Evolutionary conservation across 176 grass and related monocot species (phyloP), one percentile per base, ranked within the genome.

Genomic region (Hordeum marinum): DNA sequence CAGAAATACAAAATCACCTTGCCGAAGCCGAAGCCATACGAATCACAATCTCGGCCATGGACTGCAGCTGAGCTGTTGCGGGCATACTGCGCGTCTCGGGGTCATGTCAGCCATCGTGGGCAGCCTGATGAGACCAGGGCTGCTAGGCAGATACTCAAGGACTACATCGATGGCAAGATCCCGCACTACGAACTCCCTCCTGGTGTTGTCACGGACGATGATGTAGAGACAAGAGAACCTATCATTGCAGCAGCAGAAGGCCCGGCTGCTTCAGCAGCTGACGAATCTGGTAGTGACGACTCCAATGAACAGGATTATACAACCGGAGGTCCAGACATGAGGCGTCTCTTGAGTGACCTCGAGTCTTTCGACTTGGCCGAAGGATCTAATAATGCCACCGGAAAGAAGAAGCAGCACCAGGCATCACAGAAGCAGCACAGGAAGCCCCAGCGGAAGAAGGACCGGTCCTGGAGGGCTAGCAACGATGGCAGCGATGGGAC

Each of bases 131-230:
- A 98, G 81, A 98, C 96, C 25, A 89, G 85, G 77, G 89, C 96
- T 45, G 87, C 93, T 58, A 81, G 96, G 2, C 91, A 94, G 72
- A 95, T 98, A n/a, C 42, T 98, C 66, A 98, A 98, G 77, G 93
- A 95, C 76, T 98, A 92, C 21, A 95, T 98, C 18, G 93, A 98
- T 61, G 96, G 96, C 42, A 98, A 94, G 43, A 93, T 98, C 55
- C 91, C 93, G 17, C 96, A 98, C 86, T 94, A 85, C 31, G 89
- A 98, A 43, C 80, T 95, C 65, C 93, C 96, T 76, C 96, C 96
- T 57, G 87, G 77, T 31, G 25, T 15, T 24, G 21, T 15, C 35
- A 46, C 27, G 46, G 45, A 43, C 3, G 14, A 14, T 32, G 82
- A 78, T 11, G 35, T 27, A 4, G 90, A 74, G 21, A 43, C 4